phyloP scores from a whole-genome alignment of 164 flowering plant species.

The Berberis vulgaris region DNA sequence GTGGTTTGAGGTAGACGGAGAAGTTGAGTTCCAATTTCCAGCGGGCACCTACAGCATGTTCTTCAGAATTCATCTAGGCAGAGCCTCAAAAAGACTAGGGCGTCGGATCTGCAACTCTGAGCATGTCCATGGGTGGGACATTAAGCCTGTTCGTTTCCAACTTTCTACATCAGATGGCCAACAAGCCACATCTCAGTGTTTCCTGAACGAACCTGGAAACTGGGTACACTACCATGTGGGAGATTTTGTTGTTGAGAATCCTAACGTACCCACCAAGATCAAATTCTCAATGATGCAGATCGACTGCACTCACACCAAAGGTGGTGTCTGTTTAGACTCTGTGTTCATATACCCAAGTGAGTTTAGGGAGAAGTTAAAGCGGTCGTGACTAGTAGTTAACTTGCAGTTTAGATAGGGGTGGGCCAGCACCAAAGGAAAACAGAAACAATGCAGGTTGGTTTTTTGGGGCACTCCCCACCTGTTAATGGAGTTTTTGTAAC shows the following conservation, averaged over 20 bases:
- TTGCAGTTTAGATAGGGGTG: slow-evolving; percentile 11
- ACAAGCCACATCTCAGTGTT: slow-evolving; percentile 32
- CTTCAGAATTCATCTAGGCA: slow-evolving; percentile 70
- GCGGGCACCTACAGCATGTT: slow-evolving; percentile 63
- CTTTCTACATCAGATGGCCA: slow-evolving; percentile 67
- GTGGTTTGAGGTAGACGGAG: slow-evolving; percentile 85
- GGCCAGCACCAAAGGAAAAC: background rate
- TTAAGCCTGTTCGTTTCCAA: slow-evolving; percentile 63
- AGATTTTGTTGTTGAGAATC: slow-evolving; percentile 49
- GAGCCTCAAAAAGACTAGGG: slow-evolving; percentile 48
- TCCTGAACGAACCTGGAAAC: slow-evolving; percentile 52
- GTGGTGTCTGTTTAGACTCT: slow-evolving; percentile 80
- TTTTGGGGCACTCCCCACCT: slow-evolving; percentile 4
- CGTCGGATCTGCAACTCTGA: slow-evolving; percentile 57
- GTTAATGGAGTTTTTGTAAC: background rate
- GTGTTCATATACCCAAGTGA: slow-evolving; percentile 46
- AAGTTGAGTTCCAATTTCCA: slow-evolving; percentile 66
- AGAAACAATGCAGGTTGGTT: slow-evolving; percentile 6
- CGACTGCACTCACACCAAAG: slow-evolving; percentile 92
- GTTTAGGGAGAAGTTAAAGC: slow-evolving; percentile 20
- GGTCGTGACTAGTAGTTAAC: slow-evolving; percentile 1
- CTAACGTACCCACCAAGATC: slow-evolving; percentile 35
- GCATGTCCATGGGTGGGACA: slow-evolving; percentile 79
- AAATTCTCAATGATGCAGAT: slow-evolving; percentile 78
- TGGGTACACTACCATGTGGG: slow-evolving; percentile 70